These are phyloP conservation scores for Ophiosphaerella herpotricha DNA, from an alignment of 2,329 filamentous ascomycete species.

Conservation along the genomic window DNA sequence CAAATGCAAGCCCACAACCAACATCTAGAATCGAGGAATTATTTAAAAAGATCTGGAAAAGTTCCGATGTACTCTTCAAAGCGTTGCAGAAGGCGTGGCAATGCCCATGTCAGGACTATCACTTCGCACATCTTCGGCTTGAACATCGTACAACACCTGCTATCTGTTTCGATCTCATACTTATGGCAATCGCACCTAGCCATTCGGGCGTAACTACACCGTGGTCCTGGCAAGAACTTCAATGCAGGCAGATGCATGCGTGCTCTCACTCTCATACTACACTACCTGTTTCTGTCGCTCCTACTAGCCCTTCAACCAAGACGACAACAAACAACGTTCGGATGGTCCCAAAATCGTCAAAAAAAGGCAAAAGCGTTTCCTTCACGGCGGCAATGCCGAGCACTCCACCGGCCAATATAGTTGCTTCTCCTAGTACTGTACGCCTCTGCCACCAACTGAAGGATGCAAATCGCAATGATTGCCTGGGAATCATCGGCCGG, in stretches of 20 bases:
- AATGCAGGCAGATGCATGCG: constrained; percentile 13
- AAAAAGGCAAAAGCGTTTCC: constrained; percentile 7
- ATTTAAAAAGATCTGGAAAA: constrained; percentile 15
- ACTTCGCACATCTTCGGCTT: constrained; percentile 24
- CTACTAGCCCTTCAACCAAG: neutral
- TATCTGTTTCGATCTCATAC: constrained; percentile 22
- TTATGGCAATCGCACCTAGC: neutral
- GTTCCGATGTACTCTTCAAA: constrained; percentile 19
- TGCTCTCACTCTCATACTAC: constrained; percentile 5
- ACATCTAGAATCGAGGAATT: constrained; percentile 8
- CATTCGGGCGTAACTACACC: neutral
- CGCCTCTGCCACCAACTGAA: constrained; percentile 13
- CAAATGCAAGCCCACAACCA: constrained; percentile 1
- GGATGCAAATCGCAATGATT: constrained; percentile 3
- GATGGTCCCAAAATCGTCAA: neutral
- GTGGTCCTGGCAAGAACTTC: constrained; percentile 20
- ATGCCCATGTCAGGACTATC: constrained; percentile 25
- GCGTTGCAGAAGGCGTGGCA: constrained; percentile 23
- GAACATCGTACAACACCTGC: constrained; percentile 25
- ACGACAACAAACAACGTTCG: too few relatives aligned
- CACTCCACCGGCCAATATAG: constrained; percentile 4
- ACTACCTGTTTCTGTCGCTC: neutral
- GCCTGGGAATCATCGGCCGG: constrained; percentile 18
- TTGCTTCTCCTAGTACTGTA: neutral
- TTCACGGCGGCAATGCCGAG: constrained; percentile 1